Evolutionary conservation across 129 eudicot genomes (phyloP), one percentile per base, ranked within the genome.

Genomic region (Centella asiatica): DNA sequence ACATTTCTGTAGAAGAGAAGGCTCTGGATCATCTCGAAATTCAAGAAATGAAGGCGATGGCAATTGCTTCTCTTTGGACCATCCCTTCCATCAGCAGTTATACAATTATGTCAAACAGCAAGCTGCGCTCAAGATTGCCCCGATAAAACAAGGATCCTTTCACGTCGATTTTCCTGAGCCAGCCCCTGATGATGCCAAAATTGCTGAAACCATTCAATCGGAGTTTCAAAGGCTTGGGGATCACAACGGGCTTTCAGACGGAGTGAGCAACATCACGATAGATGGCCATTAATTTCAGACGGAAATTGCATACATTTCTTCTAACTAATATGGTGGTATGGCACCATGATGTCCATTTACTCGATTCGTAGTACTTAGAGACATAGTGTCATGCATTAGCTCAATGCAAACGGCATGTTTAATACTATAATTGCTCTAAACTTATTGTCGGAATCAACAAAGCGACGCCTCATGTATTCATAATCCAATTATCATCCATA

Each of bases 1-100:
- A 10, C 99, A 87, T 74, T 92, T 92, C 81, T 92, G 99, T 77
- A 76, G 83, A 83, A 81, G 79, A 80, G 95, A 87, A 74, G 96
- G 99, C 31, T 92, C 99, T 0, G 99, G 99, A 23, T 90, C 94
- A 39, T 84, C 90, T 17, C 74, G 78, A 47, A 72, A 76, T 60
- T 63, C 80, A 9, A 84, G 84, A 65, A 81, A 65, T 45, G 86
- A 81, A 24, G 58, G 54, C 6, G 77, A 55, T 36, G 80, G 83
- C 60, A 66, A 87, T 26, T 92, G 99, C 66, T 92, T 83, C 80
- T 84, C 95, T 0, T 56, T 87, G 57, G 99, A 92, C 58, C 94
- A 92, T 61, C 49, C 56, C 57, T 92, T 81, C 62, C 99, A 92
- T 62, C 99, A 80, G 60, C 81, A 87, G 68, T 77, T 87, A 6